phyloP scores from a whole-genome alignment of 2,329 filamentous ascomycete species.

The Stachybotrys elegans region DNA sequence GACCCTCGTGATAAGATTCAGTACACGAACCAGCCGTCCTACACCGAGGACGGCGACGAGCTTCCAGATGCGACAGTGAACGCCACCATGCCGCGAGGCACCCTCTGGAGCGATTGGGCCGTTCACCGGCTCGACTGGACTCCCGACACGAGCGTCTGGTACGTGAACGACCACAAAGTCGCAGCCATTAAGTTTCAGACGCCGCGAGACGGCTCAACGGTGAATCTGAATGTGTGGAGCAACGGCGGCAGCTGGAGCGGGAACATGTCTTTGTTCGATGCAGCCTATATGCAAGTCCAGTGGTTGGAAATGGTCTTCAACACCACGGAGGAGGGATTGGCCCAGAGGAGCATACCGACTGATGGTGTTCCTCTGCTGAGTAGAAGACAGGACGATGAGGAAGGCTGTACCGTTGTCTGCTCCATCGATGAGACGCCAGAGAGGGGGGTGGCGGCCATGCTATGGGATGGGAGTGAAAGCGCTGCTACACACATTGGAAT shows the following conservation, averaged over 20 bases:
- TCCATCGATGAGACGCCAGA: slow-evolving; percentile 27
- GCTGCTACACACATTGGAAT: too few species aligned
- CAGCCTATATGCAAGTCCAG: slow-evolving; percentile 53
- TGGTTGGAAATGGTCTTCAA: slow-evolving; percentile 60
- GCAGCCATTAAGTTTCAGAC: slow-evolving; percentile 51
- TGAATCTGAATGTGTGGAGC: slow-evolving; percentile 58
- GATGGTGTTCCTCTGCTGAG: too few species aligned
- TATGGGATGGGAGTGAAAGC: slow-evolving; percentile 20
- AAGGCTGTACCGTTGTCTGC: slow-evolving; percentile 22
- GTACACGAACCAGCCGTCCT: slow-evolving; percentile 58
- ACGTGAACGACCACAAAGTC: slow-evolving; percentile 43
- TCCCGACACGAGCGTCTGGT: slow-evolving; percentile 48
- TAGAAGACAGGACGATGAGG: slow-evolving; percentile 17
- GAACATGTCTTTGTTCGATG: slow-evolving; percentile 45
- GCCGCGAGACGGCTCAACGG: slow-evolving; percentile 43
- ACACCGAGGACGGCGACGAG: slow-evolving; percentile 37
- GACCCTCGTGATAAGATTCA: slow-evolving; percentile 39
- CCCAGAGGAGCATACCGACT: too few species aligned
- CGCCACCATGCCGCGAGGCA: slow-evolving; percentile 36
- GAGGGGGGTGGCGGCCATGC: slow-evolving; percentile 14
- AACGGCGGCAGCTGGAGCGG: slow-evolving; percentile 56
- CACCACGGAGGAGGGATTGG: slow-evolving; percentile 21
- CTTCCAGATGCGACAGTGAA: slow-evolving; percentile 42
- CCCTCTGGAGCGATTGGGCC: slow-evolving; percentile 50
- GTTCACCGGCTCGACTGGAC: slow-evolving; percentile 58